phyloP scores from a whole-genome alignment of 371 early-diverging fungal genomes.

The Actinomortierella ambigua region DNA sequence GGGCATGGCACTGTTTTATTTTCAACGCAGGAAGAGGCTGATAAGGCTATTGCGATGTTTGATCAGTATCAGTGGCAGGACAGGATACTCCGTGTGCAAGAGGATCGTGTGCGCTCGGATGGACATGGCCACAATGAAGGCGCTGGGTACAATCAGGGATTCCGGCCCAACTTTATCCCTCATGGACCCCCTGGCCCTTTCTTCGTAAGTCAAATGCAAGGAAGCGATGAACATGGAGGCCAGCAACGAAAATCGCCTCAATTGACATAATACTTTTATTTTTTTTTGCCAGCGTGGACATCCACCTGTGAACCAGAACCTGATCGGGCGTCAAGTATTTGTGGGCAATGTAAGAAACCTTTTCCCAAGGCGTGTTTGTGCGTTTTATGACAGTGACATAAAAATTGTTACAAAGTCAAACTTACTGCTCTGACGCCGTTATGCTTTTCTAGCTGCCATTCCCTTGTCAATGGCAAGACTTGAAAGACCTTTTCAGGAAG shows the following conservation, averaged over 20 bases:
- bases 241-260: no score
- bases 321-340: conserved; percentile 61
- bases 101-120: conserved; percentile 53
- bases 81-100: conserved; percentile 73
- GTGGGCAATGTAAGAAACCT: conserved; percentile 62
- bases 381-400: not conserved
- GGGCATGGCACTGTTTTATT: conserved; percentile 81
- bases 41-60: conserved; percentile 69
- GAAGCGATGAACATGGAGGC: no score
- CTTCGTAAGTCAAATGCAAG: conserved; percentile 11
- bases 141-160: no score
- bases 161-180: no score
- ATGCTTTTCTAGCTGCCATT: conserved; percentile 55
- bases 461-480: conserved; percentile 76
- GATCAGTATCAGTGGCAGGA: conserved; percentile 75
- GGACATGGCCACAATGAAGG: no score
- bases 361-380: no score
- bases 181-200: conserved; percentile 9
- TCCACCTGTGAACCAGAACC: conserved; percentile 20
- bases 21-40: conserved; percentile 69
- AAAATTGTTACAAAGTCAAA: not conserved
- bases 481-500: conserved; percentile 77
- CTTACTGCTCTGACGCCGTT: not conserved
- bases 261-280: not conserved
- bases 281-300: conserved; percentile 9